phyloP scores from a whole-genome alignment of 2,329 filamentous ascomycete species.

The Purpureocillium lavendulum region DNA sequence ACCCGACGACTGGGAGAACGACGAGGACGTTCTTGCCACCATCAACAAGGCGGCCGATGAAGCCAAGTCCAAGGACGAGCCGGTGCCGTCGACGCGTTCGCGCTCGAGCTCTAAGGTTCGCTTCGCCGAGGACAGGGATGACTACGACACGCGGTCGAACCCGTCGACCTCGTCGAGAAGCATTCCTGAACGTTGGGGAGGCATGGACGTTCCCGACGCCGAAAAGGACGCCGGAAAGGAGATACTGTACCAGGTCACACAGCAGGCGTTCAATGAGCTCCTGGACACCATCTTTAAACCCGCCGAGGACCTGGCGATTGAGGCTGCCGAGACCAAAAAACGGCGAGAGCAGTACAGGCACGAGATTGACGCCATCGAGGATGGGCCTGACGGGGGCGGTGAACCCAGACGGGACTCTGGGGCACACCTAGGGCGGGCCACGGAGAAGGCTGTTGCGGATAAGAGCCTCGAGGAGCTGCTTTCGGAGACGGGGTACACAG shows the following conservation, averaged over 20 bases:
- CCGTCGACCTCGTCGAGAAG: conserved; percentile 64
- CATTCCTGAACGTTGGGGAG: conserved; percentile 67
- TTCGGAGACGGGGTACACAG: conserved; percentile 33
- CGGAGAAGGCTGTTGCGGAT: conserved; percentile 9
- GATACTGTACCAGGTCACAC: conserved; percentile 82
- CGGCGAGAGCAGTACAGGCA: conserved; percentile 49
- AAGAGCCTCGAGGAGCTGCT: conserved; percentile 29
- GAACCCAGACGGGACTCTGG: neutral
- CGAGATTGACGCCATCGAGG: conserved; percentile 34
- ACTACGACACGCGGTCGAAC: conserved; percentile 64
- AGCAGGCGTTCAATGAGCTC: conserved; percentile 86
- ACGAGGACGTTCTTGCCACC: conserved; percentile 45
- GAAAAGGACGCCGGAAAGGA: conserved; percentile 81
- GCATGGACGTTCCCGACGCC: conserved; percentile 69
- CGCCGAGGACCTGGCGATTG: conserved; percentile 68
- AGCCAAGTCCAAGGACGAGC: neutral
- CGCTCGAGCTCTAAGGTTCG: conserved; percentile 73
- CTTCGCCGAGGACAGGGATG: conserved; percentile 63
- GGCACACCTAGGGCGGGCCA: neutral
- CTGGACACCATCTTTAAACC: conserved; percentile 78
- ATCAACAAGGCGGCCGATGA: conserved; percentile 9
- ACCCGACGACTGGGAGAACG: conserved; percentile 54
- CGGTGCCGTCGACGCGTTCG: conserved; percentile 27
- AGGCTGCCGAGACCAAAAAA: conserved; percentile 53
- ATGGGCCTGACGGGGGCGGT: conserved; percentile 16